Evolutionary conservation across 2,329 filamentous ascomycete genomes (phyloP), one percentile per base, ranked within the genome.

Genomic region (Nakataea oryzae): DNA sequence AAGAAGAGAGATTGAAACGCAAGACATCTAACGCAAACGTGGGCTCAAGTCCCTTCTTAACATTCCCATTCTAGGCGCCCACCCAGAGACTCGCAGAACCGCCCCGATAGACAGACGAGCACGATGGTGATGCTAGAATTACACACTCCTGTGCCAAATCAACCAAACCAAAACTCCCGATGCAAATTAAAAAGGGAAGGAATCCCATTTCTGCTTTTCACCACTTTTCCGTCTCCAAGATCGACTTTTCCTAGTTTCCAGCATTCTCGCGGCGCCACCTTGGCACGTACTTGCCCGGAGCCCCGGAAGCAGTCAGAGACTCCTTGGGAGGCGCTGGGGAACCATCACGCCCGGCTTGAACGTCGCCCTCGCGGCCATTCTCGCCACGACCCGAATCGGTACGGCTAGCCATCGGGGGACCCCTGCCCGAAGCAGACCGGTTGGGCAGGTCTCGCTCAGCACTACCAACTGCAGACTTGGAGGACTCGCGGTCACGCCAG

Each of bases 401-500:
- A 62, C 81, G 76, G 63, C 34, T 9, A 7, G 78, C 75, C 67
- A 80, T 71, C 58, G 76, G 74, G 17, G 73, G 72, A 57, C 74
- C 76, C 47, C 71, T 70, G 47, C 78, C 74, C 63, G 71, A 76
- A 32, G 71, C 70, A n/a, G 69, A 63, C 62, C 73, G 67, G 55
- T 67, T 65, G 26, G 72, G 65, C 17, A 60, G 65, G 57, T 66
- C 67, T 24, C 68, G 65, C 60, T 70, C 68, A 11, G 64, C 60
- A 2, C 62, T 65, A 47, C 65, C 64, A 29, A 61, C 58, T n/a
- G 65, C 57, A 26, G 69, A 68, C 74, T 79, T 84, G 60, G 79
- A 78, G 32, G 81, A 80, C 70, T 83, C 74, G 60, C 83, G 78
- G 24, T 87, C 85, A 75, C 85, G 83, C 85, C 85, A 88, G 69